These are phyloP conservation scores for Monilinia vaccinii-corymbosi DNA, from an alignment of 2,329 filamentous ascomycete genomes.

Conservation along the genomic window DNA sequence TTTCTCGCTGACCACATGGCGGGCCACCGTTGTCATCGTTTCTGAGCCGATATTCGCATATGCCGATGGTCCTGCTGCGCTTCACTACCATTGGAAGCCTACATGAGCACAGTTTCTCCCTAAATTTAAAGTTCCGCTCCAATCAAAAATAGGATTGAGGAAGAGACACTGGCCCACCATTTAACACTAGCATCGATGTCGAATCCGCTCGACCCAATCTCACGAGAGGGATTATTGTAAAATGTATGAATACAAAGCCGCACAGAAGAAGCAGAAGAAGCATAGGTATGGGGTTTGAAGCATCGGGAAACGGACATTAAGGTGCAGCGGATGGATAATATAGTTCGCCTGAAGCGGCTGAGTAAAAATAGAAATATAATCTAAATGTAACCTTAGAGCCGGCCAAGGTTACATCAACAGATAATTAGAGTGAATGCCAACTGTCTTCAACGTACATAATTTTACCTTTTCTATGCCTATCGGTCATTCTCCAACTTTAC, in stretches of 20 bases:
- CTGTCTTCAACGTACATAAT: too few relatives aligned
- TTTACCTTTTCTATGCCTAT: too few relatives aligned
- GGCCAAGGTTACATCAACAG: not conserved
- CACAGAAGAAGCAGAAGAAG: slow-evolving; percentile 29
- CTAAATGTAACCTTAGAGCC: not conserved
- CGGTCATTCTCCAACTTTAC: too few relatives aligned
- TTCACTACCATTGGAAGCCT: slow-evolving; percentile 11
- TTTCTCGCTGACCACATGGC: slow-evolving; percentile 24
- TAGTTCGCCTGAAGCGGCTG: slow-evolving; percentile 15
- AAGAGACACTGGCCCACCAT: slow-evolving; percentile 26
- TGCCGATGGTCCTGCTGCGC: slow-evolving; percentile 26
- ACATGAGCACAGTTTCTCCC: not conserved
- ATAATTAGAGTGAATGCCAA: not conserved
- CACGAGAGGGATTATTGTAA: slow-evolving; percentile 34
- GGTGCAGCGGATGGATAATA: slow-evolving; percentile 34
- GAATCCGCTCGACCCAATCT: slow-evolving; percentile 25
- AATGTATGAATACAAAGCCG: slow-evolving; percentile 36
- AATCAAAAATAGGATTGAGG: not conserved
- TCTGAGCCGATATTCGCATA: slow-evolving; percentile 26
- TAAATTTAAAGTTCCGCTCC: not conserved
- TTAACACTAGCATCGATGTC: slow-evolving; percentile 28
- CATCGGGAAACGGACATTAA: slow-evolving; percentile 33
- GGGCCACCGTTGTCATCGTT: slow-evolving; percentile 26
- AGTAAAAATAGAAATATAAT: slow-evolving; percentile 12
- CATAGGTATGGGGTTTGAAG: slow-evolving; percentile 27